Base-by-base conservation (phyloP, 2,329 filamentous ascomycete genomes). In the Neonectria coccinea region DNA sequence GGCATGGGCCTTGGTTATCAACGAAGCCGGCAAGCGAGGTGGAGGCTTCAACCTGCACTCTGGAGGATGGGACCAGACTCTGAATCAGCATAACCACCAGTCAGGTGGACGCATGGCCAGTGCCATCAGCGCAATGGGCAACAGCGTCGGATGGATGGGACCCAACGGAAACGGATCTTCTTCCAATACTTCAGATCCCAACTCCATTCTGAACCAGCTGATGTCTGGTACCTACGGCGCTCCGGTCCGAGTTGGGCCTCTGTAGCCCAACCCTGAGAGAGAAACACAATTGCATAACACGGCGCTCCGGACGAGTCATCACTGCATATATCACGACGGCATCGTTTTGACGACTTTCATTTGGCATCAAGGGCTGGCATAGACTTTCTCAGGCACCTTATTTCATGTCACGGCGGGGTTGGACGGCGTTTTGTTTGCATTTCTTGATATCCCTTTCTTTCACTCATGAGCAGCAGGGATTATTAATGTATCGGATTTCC, bases 1-100 rank as follows among this genome's bases (percentile, higher is more conserved):
- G 74, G 96, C 96, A 1, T 99, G 96, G 96, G 90, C 93, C 16
- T 79, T 97, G 70, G 95, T 97, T 54, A 92, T 99, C 71, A 91
- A 90, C 66, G 96, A 99, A 79, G 93, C 94, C 2, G 90, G 92
- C 22, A 98, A 98, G 83, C 88, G 92, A 70, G 95, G 93, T 11
- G 94, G 93, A 29, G 96, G 96, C 36, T 96, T 98, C 73, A 89
- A 93, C 69, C 77, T 99, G 69, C 92, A 97, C 74, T 92, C 93
- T 51, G 94, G 92, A 57, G 92, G 92, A 64, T 99, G 96, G 96
- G 95, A 98, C 74, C 90, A 96, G 78, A 92, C 89, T 72, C 82
- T 99, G 48, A 84, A 89, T 27, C 93, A 93, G 75, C 96, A 99
- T 81, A 95, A 98, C 76, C 89, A 96, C 70, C 89, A 91, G 69